Percentiles rank a stretch among this genome's conserved stretches.
Conservation (phyloP, 202 grass and related monocot species). For the Zoysia matrella region DNA sequence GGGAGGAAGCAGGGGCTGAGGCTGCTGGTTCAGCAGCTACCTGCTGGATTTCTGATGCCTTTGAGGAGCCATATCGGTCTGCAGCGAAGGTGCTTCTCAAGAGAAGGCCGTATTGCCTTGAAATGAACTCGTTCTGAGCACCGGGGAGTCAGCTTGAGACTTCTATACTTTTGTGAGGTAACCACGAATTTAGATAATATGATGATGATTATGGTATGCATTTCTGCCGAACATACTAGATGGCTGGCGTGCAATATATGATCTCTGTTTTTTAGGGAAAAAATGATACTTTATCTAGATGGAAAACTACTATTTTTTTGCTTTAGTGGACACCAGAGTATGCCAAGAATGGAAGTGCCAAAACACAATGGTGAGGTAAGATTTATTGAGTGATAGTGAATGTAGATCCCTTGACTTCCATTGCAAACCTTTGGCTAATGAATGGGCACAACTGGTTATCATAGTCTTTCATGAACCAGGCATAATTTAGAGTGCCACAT, state of each 20-base stretch:
- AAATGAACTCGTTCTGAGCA: constrained; percentile 95
- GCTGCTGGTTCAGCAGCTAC: constrained; percentile 40
- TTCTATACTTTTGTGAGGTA: constrained; percentile 43
- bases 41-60: constrained; percentile 70
- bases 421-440: background rate
- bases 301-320: background rate
- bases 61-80: constrained; percentile 81
- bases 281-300: constrained; percentile 1
- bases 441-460: background rate
- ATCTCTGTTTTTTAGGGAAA: background rate
- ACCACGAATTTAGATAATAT: constrained; percentile 20
- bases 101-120: constrained; percentile 64
- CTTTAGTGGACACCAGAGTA: background rate
- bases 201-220: background rate
- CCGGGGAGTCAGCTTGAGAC: background rate
- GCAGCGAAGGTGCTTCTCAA: constrained; percentile 72
- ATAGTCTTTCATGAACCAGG: constrained; percentile 15
- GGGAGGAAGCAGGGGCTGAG: constrained; percentile 40
- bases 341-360: constrained; percentile 4
- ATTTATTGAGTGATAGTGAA: background rate
- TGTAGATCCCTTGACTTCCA: background rate
- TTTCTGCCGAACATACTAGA: background rate
- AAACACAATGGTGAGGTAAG: background rate
- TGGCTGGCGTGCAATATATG: background rate
- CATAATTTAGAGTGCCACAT: background rate